Percentiles rank a stretch among this genome's conserved stretches.
Conservation (phyloP, 768 basidiomycete genomes). For the Leucosporidium creatinivorum region DNA sequence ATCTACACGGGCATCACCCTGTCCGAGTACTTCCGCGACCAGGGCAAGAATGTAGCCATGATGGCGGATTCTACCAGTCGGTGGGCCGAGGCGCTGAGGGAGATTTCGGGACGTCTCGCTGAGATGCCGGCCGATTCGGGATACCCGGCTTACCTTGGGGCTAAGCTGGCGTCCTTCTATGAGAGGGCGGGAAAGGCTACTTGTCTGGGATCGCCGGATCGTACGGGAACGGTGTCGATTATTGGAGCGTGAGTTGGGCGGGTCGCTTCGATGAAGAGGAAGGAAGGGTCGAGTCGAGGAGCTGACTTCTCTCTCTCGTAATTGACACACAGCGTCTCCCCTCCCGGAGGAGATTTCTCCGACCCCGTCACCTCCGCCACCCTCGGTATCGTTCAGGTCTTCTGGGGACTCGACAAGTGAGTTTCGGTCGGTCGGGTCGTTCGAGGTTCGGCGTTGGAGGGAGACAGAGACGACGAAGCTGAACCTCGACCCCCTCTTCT, state of each 20-base stretch:
- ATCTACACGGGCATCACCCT: slow-evolving; percentile 99
- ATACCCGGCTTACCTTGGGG: slow-evolving; percentile 92
- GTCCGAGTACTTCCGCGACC: slow-evolving; percentile 99
- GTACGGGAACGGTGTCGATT: slow-evolving; percentile 92
- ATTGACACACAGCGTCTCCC: slow-evolving; percentile 64
- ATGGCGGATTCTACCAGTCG: slow-evolving; percentile 99
- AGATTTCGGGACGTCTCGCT: slow-evolving; percentile 96
- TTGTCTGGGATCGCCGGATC: slow-evolving; percentile 77
- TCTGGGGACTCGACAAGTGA: slow-evolving; percentile 95
- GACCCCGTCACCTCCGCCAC: slow-evolving; percentile 98
- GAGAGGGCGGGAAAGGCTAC: slow-evolving; percentile 95
- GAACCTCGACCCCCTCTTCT: not conserved
- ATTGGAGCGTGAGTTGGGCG: slow-evolving; percentile 80
- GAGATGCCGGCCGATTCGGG: slow-evolving; percentile 99
- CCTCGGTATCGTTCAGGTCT: slow-evolving; percentile 96
- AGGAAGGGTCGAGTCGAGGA: not conserved
- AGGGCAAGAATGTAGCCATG: slow-evolving; percentile 95
- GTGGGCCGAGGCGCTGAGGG: slow-evolving; percentile 98
- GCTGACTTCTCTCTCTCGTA: slow-evolving; percentile 18
- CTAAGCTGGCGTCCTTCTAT: slow-evolving; percentile 95
- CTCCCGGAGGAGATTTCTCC: slow-evolving; percentile 97
- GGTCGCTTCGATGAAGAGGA: not conserved
- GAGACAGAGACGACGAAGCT: not conserved
- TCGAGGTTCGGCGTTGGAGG: too few relatives aligned
- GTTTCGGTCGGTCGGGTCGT: not conserved